Evolutionary conservation across 2,329 filamentous ascomycete species (phyloP).

Genomic region (Annulohypoxylon truncatum): DNA sequence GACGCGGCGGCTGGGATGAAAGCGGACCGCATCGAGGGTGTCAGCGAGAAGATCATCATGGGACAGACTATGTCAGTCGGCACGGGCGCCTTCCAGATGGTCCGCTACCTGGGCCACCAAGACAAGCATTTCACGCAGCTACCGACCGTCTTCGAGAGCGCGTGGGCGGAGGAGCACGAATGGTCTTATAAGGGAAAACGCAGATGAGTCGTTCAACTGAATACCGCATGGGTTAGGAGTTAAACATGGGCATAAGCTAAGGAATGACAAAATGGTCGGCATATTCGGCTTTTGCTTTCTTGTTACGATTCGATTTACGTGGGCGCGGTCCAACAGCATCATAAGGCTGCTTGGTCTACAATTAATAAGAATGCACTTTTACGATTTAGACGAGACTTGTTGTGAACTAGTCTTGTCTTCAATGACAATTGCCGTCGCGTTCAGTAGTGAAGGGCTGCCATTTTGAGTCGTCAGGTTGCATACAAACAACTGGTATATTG

Average conservation of each 20-base stretch:
- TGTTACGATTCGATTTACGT: not conserved
- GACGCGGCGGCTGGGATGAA: constrained; percentile 94
- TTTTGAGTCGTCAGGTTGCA: too few species aligned
- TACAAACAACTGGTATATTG: too few species aligned
- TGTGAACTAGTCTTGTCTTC: not conserved
- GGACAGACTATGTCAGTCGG: constrained; percentile 93
- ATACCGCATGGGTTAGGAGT: not conserved
- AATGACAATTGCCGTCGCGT: not conserved
- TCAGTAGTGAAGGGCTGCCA: too few species aligned
- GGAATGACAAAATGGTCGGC: not conserved
- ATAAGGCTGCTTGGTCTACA: not conserved
- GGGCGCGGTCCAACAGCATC: not conserved
- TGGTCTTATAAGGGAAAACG: constrained; percentile 33
- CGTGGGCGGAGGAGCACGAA: constrained; percentile 60
- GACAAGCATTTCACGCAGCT: constrained; percentile 68
- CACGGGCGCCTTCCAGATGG: constrained; percentile 91
- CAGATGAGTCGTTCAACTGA: not conserved
- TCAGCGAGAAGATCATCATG: constrained; percentile 98
- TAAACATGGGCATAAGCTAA: not conserved
- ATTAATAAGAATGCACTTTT: not conserved
- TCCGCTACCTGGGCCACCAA: constrained; percentile 77
- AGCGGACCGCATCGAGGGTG: constrained; percentile 90
- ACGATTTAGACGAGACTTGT: not conserved
- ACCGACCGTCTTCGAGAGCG: constrained; percentile 78
- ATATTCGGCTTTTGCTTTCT: not conserved